Percentiles rank a stretch among this genome's conserved stretches.
These are phyloP conservation scores for Monosporascus ibericus DNA, from an alignment of 2,329 filamentous ascomycete genomes.

Conservation along the genomic window DNA sequence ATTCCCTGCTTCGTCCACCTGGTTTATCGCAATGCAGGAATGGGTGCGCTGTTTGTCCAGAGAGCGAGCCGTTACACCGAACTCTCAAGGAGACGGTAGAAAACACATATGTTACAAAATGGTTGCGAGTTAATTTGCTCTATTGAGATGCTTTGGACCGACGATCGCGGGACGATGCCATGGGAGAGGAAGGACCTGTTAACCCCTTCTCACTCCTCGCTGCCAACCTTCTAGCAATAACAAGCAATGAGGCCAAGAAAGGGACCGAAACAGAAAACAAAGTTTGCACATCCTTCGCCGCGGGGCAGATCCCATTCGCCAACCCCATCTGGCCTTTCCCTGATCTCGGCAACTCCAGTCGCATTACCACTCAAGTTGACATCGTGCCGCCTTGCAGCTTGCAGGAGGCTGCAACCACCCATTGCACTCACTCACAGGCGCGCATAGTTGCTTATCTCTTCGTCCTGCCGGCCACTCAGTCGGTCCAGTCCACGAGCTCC, in stretches of 20 bases:
- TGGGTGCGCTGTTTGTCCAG: too few relatives aligned
- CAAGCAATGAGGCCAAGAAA: neutral
- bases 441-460: neutral
- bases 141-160: neutral
- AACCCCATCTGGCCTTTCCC: neutral
- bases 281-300: neutral
- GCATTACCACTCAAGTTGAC: neutral
- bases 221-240: too few relatives aligned
- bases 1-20: neutral
- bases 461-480: slow-evolving; percentile 14
- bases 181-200: neutral
- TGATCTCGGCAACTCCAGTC: neutral
- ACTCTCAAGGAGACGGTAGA: too few relatives aligned
- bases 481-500: slow-evolving; percentile 55
- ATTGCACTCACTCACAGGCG: neutral
- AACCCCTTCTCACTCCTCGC: neutral
- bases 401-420: neutral
- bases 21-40: neutral
- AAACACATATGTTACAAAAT: neutral
- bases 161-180: neutral
- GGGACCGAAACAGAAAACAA: neutral
- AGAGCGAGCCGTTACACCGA: too few relatives aligned
- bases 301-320: neutral
- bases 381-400: neutral
- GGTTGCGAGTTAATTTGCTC: neutral